Percentiles rank a stretch among this genome's conserved stretches.
Evolutionary conservation across 2,329 filamentous ascomycete species (phyloP).

Genomic region (Hypoxylon sp.): DNA sequence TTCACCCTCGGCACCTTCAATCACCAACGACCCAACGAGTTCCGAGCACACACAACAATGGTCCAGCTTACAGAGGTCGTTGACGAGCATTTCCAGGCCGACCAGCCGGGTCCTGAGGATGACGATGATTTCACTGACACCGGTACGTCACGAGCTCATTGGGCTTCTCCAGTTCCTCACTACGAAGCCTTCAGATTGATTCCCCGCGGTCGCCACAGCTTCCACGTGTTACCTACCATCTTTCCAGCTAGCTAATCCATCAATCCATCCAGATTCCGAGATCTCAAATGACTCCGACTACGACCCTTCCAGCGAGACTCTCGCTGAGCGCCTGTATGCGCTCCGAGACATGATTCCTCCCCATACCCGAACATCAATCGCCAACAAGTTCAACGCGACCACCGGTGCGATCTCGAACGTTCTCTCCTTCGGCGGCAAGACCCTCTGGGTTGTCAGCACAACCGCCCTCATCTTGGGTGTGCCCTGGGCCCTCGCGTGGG

Average conservation of each 20-base stretch:
- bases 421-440: constrained; percentile 83
- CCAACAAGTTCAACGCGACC: constrained; percentile 70
- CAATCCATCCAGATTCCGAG: constrained; percentile 74
- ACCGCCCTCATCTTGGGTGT: constrained; percentile 91
- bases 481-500: constrained; percentile 91
- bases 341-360: constrained; percentile 84
- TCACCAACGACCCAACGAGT: neutral
- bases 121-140: constrained; percentile 96
- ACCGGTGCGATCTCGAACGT: constrained; percentile 71
- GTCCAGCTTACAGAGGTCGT: constrained; percentile 97
- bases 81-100: constrained; percentile 90
- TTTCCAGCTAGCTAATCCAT: constrained; percentile 6
- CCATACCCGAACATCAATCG: constrained; percentile 77
- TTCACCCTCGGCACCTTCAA: neutral
- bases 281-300: constrained; percentile 86
- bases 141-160: constrained; percentile 69
- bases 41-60: constrained; percentile 67
- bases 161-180: neutral
- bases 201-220: neutral
- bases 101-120: constrained; percentile 79
- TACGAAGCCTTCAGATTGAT: neutral
- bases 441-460: constrained; percentile 91
- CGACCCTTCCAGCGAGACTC: constrained; percentile 70
- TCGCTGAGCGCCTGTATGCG: constrained; percentile 79
- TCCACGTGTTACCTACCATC: neutral